These are phyloP conservation scores for Kwoniella sp. DNA, from an alignment of 768 basidiomycete species.

Conservation along the genomic window DNA sequence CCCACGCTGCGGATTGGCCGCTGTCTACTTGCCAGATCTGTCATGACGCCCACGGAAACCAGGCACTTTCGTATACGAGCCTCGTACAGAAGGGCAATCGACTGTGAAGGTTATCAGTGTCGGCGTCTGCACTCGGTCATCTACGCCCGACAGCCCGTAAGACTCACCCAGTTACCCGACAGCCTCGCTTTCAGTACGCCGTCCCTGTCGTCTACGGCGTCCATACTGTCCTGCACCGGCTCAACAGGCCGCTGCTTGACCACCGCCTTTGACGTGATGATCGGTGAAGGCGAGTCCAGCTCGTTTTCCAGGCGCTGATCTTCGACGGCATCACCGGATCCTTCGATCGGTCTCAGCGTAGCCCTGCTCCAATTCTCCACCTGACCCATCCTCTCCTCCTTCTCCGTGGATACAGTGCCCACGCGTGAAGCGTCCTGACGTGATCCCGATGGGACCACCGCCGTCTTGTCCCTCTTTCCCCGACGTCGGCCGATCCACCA, in stretches of 20 bases:
- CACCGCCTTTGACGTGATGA: not conserved
- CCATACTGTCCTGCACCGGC: not conserved
- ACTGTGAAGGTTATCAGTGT: slow-evolving; percentile 55
- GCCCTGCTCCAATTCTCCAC: slow-evolving; percentile 4
- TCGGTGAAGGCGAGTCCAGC: slow-evolving; percentile 18
- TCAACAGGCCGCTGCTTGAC: not conserved
- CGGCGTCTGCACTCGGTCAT: not conserved
- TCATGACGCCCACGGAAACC: slow-evolving; percentile 83
- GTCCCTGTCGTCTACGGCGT: slow-evolving; percentile 37
- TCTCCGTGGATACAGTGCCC: not conserved
- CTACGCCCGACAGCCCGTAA: not conserved
- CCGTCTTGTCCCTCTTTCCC: slow-evolving; percentile 32
- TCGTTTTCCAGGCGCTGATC: slow-evolving; percentile 17
- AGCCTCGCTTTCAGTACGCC: slow-evolving; percentile 86
- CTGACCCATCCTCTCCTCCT: slow-evolving; percentile 3
- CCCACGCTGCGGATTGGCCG: slow-evolving; percentile 86
- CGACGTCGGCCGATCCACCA: slow-evolving; percentile 77
- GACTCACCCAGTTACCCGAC: slow-evolving; percentile 78
- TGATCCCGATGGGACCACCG: not conserved
- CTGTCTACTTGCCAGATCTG: slow-evolving; percentile 75
- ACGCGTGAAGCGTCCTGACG: not conserved
- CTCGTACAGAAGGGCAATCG: slow-evolving; percentile 89
- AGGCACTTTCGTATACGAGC: slow-evolving; percentile 84
- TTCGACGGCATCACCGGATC: not conserved
- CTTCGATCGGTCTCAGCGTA: slow-evolving; percentile 7